Evolutionary conservation across 148 eudicot species (phyloP).

Genomic region (Agrostemma githago): DNA sequence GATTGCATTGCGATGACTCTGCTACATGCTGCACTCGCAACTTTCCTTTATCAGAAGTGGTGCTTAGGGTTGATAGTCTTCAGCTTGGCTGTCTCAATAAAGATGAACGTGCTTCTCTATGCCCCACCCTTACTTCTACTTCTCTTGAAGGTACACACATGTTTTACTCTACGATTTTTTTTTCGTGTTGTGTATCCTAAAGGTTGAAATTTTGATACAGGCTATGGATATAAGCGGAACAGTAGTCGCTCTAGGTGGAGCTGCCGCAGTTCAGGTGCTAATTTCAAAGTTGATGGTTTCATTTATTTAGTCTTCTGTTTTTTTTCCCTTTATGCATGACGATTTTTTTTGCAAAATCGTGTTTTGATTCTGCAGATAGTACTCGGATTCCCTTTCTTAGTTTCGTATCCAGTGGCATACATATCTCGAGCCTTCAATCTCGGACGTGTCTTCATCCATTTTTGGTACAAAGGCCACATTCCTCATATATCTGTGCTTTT

Average conservation of each 20-base stretch:
- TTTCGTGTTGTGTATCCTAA: slow-evolving; percentile 1
- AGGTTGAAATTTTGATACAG: slow-evolving; percentile 35
- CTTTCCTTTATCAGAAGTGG: slow-evolving; percentile 74
- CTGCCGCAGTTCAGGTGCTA: slow-evolving; percentile 88
- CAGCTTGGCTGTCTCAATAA: slow-evolving; percentile 93
- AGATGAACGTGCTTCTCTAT: slow-evolving; percentile 98
- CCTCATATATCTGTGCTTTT: neutral
- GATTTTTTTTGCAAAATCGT: slow-evolving; percentile 3
- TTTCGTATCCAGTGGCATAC: slow-evolving; percentile 68
- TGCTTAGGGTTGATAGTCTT: slow-evolving; percentile 74
- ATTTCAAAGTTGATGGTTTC: neutral
- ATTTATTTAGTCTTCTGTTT: neutral
- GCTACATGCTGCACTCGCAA: slow-evolving; percentile 70
- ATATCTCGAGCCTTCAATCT: slow-evolving; percentile 90
- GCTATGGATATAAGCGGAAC: slow-evolving; percentile 83
- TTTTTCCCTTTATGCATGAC: neutral
- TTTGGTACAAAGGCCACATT: slow-evolving; percentile 49
- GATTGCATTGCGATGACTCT: slow-evolving; percentile 92
- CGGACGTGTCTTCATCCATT: slow-evolving; percentile 96
- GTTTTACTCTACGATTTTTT: neutral
- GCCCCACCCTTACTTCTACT: slow-evolving; percentile 87
- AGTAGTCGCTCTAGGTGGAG: slow-evolving; percentile 73
- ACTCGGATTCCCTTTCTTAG: slow-evolving; percentile 75
- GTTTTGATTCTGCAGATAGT: slow-evolving; percentile 68
- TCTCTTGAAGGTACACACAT: slow-evolving; percentile 64